Percentiles rank a stretch among this genome's conserved stretches.
Evolutionary conservation across 2,329 filamentous ascomycete genomes (phyloP).

Genomic region (Saccharata proteae): DNA sequence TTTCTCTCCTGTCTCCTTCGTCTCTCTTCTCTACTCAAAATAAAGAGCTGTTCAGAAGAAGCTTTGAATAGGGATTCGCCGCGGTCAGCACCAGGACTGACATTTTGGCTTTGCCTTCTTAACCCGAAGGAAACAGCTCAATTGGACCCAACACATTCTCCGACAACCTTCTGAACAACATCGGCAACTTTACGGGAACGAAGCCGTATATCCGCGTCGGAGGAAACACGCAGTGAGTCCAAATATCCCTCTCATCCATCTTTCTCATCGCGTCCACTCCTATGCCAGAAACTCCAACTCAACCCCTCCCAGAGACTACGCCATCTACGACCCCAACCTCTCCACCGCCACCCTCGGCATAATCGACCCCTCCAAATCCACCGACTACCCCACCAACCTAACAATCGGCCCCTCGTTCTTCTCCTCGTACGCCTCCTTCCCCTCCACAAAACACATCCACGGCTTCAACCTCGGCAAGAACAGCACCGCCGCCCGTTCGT

Average conservation of each 20-base stretch:
- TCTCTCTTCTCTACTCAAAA: too few species aligned
- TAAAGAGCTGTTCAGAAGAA: too few species aligned
- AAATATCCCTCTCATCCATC: not conserved
- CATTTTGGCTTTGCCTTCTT: too few species aligned
- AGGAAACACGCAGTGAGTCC: constrained; percentile 47
- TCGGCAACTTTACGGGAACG: constrained; percentile 41
- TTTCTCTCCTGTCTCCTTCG: too few species aligned
- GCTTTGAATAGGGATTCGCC: constrained; percentile 15
- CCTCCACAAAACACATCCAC: constrained; percentile 44
- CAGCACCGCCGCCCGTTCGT: constrained; percentile 37
- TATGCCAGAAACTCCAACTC: not conserved
- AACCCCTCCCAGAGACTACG: constrained; percentile 37
- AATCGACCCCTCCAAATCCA: constrained; percentile 36
- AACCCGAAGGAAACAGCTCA: constrained; percentile 42
- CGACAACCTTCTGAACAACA: constrained; percentile 46
- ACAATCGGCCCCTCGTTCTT: constrained; percentile 51
- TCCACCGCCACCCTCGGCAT: constrained; percentile 41
- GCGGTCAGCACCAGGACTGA: constrained; percentile 1
- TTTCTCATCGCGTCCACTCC: not conserved
- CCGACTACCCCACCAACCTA: constrained; percentile 49
- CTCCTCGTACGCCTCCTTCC: constrained; percentile 49
- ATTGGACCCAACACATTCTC: constrained; percentile 45
- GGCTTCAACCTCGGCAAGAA: constrained; percentile 50
- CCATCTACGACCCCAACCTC: constrained; percentile 45
- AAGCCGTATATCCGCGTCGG: constrained; percentile 52